Evolutionary conservation across 2,329 filamentous ascomycete genomes (phyloP), one percentile per base, ranked within the genome.

Genomic region (Exophiala calicioides): DNA sequence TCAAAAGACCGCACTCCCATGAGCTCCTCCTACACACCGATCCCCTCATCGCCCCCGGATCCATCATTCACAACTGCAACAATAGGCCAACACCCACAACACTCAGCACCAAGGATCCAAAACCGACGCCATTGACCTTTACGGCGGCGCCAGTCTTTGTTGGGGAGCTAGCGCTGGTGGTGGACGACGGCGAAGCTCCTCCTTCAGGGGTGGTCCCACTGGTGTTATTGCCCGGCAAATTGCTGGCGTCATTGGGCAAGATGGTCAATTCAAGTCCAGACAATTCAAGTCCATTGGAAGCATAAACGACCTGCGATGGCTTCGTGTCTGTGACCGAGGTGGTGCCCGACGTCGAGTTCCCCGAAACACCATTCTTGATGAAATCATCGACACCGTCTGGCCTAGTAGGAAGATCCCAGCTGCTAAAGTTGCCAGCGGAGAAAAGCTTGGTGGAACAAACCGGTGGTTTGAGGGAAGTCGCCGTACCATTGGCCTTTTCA

Each of bases 361-460:
- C 71, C 1, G 33, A 32, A 50, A 95, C 79, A 53, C 91, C 90
- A 37, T 85, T 81, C 57, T 87, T 75, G 63, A 96, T 91, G 61
- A 95, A 75, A 34, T 79, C 75, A 51, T 83, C 74, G 29, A 82
- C 84, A 56, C 83, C 86, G 3, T 78, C 73, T 9, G 89, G 89
- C 4, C 81, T 74, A 3, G 62, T 69, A 36, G 86, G 90, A 47
- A 95, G 73, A 34, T 83, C 84, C 72, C 95, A 97, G 75, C 88
- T 85, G 68, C 78, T 79, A 75, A 95, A 95, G 52, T 76, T 78
- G 50, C 77, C 70, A 55, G 74, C 73, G 50, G 73, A 77, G 69
- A 96, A 90, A 43, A 95, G 74, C 50, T 73, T 77, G 23, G 74
- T 50, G 53, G 71, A 71, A 74, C 91, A 96, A 46, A 68, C 73